phyloP scores from a whole-genome alignment of 192 early-diverging fungal genomes.

The Podila horticola region DNA sequence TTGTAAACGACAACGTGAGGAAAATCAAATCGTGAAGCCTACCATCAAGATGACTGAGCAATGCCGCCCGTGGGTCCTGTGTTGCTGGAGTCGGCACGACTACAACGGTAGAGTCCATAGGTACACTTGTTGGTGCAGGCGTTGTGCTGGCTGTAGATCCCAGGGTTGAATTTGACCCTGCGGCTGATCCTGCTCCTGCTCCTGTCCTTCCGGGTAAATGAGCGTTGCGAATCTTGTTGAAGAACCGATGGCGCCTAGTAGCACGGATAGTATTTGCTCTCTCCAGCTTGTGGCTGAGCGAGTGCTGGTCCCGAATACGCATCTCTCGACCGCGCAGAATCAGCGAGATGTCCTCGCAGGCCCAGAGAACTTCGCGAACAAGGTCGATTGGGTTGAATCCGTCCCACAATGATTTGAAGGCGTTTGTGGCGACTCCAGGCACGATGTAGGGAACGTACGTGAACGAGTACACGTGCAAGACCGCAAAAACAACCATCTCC shows the following conservation, averaged over 20 bases:
- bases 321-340: constrained; percentile 23
- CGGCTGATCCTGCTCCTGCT: background rate
- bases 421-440: constrained; percentile 17
- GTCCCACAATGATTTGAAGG: constrained; percentile 28
- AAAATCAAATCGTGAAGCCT: background rate
- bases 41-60: background rate
- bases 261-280: constrained; percentile 33
- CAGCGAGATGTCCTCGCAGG: constrained; percentile 22
- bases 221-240: constrained; percentile 7
- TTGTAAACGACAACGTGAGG: too few relatives aligned
- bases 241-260: constrained; percentile 20
- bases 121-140: background rate
- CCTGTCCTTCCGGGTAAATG: background rate
- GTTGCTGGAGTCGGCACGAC: background rate
- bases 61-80: background rate
- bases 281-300: constrained; percentile 21
- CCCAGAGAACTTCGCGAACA: constrained; percentile 45
- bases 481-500: constrained; percentile 54
- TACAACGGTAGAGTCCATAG: background rate
- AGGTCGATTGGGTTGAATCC: constrained; percentile 53
- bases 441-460: constrained; percentile 39
- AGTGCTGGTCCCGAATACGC: constrained; percentile 19
- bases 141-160: background rate
- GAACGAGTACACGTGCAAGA: constrained; percentile 52
- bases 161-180: background rate